Percentiles rank a stretch among this genome's conserved stretches.
Conservation (phyloP, 2,329 filamentous ascomycete genomes). For the Pseudocercospora cruenta region DNA sequence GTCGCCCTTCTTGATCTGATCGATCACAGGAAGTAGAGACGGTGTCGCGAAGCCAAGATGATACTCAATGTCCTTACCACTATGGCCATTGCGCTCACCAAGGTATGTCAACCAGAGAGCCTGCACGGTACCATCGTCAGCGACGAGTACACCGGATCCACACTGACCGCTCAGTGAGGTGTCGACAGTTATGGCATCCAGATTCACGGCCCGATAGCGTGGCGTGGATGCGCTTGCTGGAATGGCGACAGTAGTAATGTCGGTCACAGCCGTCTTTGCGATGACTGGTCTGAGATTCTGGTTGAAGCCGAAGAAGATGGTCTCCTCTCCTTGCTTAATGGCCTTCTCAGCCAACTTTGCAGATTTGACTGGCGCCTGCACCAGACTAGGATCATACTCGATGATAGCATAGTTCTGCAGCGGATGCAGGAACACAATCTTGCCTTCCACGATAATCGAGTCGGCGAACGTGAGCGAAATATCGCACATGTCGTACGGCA, state of each 20-base stretch:
- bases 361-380: constrained; percentile 90
- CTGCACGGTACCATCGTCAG: constrained; percentile 88
- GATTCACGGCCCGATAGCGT: constrained; percentile 89
- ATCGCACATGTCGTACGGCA: constrained; percentile 95
- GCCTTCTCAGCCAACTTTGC: constrained; percentile 79
- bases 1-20: constrained; percentile 78
- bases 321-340: constrained; percentile 90
- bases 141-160: constrained; percentile 88
- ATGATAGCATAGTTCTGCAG: constrained; percentile 96
- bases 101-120: constrained; percentile 97
- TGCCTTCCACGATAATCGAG: constrained; percentile 90
- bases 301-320: constrained; percentile 98
- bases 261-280: constrained; percentile 90
- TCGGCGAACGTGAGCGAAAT: constrained; percentile 96
- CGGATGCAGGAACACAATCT: constrained; percentile 93
- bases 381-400: constrained; percentile 89
- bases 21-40: constrained; percentile 83
- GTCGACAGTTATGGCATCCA: constrained; percentile 96
- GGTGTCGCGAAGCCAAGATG: constrained; percentile 90
- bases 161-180: constrained; percentile 89
- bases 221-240: constrained; percentile 91
- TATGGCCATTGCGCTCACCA: constrained; percentile 78
- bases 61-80: constrained; percentile 90
- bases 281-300: constrained; percentile 92
- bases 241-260: constrained; percentile 95